Evolutionary conservation across 768 basidiomycete species (phyloP), one percentile per base, ranked within the genome.

Genomic region (Symmetrospora coprosmae): DNA sequence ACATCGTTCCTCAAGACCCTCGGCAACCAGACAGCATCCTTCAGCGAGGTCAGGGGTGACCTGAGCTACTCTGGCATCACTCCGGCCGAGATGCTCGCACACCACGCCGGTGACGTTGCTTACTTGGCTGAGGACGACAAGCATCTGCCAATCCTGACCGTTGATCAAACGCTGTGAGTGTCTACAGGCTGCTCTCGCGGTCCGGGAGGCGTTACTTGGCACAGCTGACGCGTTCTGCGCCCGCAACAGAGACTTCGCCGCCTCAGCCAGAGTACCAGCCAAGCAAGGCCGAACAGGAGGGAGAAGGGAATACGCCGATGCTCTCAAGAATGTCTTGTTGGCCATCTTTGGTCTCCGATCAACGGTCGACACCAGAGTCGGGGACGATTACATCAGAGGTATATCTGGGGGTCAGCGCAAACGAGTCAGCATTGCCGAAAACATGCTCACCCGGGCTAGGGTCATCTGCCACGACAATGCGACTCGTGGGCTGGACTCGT

Each of bases 131-230:
- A 68, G 53, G 87, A 88, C 66, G 87, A 91, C 69, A 75, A 85
- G 1, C 87, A 88, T 69, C 85, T 89, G 66, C 84, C 87, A 4
- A 84, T 82, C 13, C 76, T 89, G 28, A 85, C 83, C 2, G 85
- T 87, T 21, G 76, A 79, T 52, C 77, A 86, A 68, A 87, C 84
- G 9, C 19, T 50, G 34, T 37, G 5, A 7, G 21, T 7, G 4
- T 25, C 16, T 46, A 5, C n/a, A n/a, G n/a, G n/a, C n/a, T n/a
- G n/a, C n/a, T n/a, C n/a, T n/a, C n/a, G n/a, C n/a, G n/a, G n/a
- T n/a, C n/a, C n/a, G n/a, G n/a, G n/a, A n/a, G n/a, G n/a, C n/a
- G n/a, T n/a, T n/a, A n/a, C n/a, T n/a, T n/a, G n/a, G n/a, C n/a
- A n/a, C n/a, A n/a, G n/a, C n/a, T n/a, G n/a, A n/a, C n/a, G n/a